Conservation (phyloP, 306 rosid genomes). For the Lagenaria siceraria region DNA sequence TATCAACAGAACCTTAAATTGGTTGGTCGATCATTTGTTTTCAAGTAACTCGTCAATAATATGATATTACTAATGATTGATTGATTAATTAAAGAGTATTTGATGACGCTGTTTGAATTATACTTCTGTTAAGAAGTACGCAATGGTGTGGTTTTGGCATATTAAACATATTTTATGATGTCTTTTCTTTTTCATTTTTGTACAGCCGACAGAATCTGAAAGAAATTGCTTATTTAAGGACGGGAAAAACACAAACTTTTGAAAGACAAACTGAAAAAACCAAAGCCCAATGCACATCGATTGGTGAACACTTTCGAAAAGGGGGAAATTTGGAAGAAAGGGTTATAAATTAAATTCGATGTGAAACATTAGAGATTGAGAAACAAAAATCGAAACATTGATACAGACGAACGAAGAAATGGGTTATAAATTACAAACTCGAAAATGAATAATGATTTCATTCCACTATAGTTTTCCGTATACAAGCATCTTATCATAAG, state of each 20-base stretch:
- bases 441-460: slow-evolving; percentile 19
- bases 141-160: too few relatives aligned
- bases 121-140: too few relatives aligned
- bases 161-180: too few relatives aligned
- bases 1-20: too few relatives aligned
- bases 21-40: too few relatives aligned
- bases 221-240: not conserved
- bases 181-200: too few relatives aligned
- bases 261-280: not conserved
- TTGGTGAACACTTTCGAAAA: not conserved
- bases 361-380: not conserved
- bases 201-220: not conserved
- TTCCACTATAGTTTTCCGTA: slow-evolving; percentile 33
- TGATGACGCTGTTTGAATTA: too few relatives aligned
- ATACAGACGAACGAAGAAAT: not conserved
- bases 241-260: not conserved
- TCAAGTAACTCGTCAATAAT: too few relatives aligned
- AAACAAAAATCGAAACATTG: not conserved
- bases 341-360: not conserved
- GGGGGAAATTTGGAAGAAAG: not conserved
- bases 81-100: too few relatives aligned
- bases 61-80: too few relatives aligned
- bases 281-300: not conserved
- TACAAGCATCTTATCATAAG: slow-evolving; percentile 40
- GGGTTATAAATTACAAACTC: not conserved